phyloP scores from a whole-genome alignment of 2,329 filamentous ascomycete genomes.

The Ophiosphaerella korrae region DNA sequence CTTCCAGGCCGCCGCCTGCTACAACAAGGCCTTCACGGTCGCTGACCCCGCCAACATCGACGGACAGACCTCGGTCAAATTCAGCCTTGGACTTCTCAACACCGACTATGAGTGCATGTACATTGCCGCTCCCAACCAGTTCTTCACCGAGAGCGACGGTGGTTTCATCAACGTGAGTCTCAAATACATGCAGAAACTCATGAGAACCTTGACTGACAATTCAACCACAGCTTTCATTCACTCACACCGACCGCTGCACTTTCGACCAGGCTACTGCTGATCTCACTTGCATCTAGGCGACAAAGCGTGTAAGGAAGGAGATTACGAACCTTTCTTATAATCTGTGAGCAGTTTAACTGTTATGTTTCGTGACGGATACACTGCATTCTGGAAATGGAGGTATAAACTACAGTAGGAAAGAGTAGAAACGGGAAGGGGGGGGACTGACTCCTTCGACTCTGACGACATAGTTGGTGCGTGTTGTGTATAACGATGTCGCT shows the following conservation, averaged over 20 bases:
- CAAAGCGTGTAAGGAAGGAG: not conserved
- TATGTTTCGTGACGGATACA: too few species aligned
- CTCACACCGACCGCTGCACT: slow-evolving; percentile 5
- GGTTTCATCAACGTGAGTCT: slow-evolving; percentile 5
- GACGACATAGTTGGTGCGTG: too few species aligned
- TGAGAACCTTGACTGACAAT: not conserved
- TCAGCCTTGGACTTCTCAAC: slow-evolving; percentile 8
- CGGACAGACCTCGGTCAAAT: slow-evolving; percentile 7
- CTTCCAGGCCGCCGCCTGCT: slow-evolving; percentile 9
- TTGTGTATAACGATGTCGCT: too few species aligned
- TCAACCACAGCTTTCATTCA: slow-evolving; percentile 5
- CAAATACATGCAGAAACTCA: not conserved
- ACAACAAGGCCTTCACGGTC: slow-evolving; percentile 8
- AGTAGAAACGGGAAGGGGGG: too few species aligned
- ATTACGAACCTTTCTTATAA: too few species aligned
- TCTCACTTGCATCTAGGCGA: slow-evolving; percentile 7
- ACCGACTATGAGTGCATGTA: slow-evolving; percentile 15
- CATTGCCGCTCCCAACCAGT: slow-evolving; percentile 7
- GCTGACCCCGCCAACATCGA: slow-evolving; percentile 5
- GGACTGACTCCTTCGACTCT: too few species aligned
- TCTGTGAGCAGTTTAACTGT: too few species aligned
- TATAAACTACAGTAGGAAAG: too few species aligned
- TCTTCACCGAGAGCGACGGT: slow-evolving; percentile 9
- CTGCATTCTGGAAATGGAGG: too few species aligned
- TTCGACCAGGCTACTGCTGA: slow-evolving; percentile 10